Conservation (phyloP, 192 early-diverging fungal species). For the Podochytrium sp. region DNA sequence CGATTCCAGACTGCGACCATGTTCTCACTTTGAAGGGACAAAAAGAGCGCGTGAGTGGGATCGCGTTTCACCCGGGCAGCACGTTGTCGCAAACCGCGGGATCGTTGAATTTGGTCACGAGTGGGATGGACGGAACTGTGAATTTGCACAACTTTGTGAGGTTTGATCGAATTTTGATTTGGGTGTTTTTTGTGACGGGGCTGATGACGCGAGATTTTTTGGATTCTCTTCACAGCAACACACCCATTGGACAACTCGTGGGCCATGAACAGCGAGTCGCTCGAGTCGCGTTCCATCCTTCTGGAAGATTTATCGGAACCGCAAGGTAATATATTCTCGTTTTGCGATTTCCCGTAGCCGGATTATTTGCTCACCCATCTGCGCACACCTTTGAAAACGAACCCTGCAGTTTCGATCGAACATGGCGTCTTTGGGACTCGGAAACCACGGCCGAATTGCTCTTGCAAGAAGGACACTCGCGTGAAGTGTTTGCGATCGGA, state of each 20-base stretch:
- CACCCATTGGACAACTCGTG: constrained; percentile 74
- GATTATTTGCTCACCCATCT: too few species aligned
- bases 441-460: constrained; percentile 76
- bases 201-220: not conserved
- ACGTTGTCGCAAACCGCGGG: constrained; percentile 59
- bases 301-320: constrained; percentile 79
- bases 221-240: constrained; percentile 43
- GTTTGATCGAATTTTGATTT: constrained; percentile 43
- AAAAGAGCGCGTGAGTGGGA: constrained; percentile 82
- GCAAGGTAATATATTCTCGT: too few species aligned
- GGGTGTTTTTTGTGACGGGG: constrained; percentile 1
- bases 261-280: constrained; percentile 87
- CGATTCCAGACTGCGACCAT: constrained; percentile 73
- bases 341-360: too few species aligned
- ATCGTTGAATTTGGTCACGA: constrained; percentile 79
- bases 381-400: too few species aligned
- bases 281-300: constrained; percentile 88
- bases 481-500: constrained; percentile 88
- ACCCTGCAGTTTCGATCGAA: constrained; percentile 73
- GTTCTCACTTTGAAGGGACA: constrained; percentile 74
- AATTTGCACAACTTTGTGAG: constrained; percentile 84
- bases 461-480: constrained; percentile 92
- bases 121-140: constrained; percentile 78
- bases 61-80: constrained; percentile 86
- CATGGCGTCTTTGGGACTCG: constrained; percentile 97